Evolutionary conservation across 208 protist genomes (phyloP).

Genomic region (Acanthamoeba healyi): DNA sequence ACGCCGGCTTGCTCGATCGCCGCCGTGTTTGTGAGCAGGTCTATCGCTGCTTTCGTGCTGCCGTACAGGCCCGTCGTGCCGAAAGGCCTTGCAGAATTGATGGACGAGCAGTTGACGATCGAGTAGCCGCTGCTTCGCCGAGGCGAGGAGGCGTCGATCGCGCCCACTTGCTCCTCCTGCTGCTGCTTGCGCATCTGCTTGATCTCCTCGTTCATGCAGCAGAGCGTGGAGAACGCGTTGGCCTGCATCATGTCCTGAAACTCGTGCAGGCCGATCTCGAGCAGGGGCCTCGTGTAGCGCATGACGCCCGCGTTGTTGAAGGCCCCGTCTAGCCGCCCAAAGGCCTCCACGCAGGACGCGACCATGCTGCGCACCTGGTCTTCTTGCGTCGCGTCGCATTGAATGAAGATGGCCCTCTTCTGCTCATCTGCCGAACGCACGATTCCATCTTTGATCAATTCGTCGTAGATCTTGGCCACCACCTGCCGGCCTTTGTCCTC

Average conservation of each 20-base stretch:
- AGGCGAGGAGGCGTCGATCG: too few relatives aligned
- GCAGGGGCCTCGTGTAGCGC: background rate
- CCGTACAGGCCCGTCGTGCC: background rate
- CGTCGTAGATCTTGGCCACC: background rate
- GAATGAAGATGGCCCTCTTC: conserved; percentile 23
- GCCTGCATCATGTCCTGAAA: conserved; percentile 16
- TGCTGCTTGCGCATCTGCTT: conserved; percentile 2
- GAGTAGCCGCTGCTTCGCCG: background rate
- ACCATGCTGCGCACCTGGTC: background rate
- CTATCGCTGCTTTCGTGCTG: conserved; percentile 3
- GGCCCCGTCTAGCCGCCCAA: background rate
- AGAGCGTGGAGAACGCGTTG: background rate
- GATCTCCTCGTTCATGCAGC: conserved; percentile 24
- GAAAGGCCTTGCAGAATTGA: background rate
- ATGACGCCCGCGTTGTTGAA: conserved; percentile 26
- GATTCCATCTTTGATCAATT: background rate
- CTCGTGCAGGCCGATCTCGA: background rate
- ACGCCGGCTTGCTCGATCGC: background rate
- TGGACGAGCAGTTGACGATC: conserved; percentile 12
- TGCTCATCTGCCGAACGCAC: background rate
- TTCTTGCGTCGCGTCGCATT: background rate
- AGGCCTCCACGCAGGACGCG: background rate
- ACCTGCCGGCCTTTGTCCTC: conserved; percentile 22
- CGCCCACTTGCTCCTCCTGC: background rate
- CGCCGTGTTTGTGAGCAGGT: background rate